Conservation (phyloP, 805 yeast species). For the Starmerella ratchasimensis region DNA sequence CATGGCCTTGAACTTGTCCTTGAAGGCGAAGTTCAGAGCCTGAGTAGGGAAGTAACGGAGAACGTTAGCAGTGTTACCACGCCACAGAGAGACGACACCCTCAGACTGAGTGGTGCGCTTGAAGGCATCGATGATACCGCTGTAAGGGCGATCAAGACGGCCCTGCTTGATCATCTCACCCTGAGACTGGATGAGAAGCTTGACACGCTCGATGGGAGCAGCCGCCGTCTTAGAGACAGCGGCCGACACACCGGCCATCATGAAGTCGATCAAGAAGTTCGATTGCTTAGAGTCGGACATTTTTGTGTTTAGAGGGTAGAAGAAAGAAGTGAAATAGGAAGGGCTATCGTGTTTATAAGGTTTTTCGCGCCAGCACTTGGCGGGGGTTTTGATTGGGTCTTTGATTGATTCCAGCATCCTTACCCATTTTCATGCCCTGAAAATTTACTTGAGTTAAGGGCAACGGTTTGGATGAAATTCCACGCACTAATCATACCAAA, state of each 20-base stretch:
- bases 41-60: constrained; percentile 97
- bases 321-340: constrained; percentile 5
- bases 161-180: constrained; percentile 95
- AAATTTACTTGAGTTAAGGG: constrained; percentile 10
- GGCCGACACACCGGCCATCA: constrained; percentile 98
- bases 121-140: constrained; percentile 84
- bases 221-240: constrained; percentile 93
- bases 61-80: constrained; percentile 97
- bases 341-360: constrained; percentile 11
- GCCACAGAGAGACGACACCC: constrained; percentile 86
- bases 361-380: constrained; percentile 10
- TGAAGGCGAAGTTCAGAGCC: constrained; percentile 92
- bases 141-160: constrained; percentile 70
- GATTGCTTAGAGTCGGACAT: constrained; percentile 14
- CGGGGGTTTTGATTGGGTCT: too few relatives aligned
- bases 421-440: constrained; percentile 13
- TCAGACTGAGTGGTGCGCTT: constrained; percentile 79
- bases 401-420: too few relatives aligned
- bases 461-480: too few relatives aligned
- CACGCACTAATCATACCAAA: too few relatives aligned
- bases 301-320: constrained; percentile 1
- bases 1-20: constrained; percentile 80
- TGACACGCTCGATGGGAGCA: constrained; percentile 90
- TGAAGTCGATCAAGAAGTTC: constrained; percentile 41
- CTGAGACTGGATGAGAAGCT: constrained; percentile 86